Conservation (phyloP, 345 rosid genomes). For the Arabidopsis thaliana region DNA sequence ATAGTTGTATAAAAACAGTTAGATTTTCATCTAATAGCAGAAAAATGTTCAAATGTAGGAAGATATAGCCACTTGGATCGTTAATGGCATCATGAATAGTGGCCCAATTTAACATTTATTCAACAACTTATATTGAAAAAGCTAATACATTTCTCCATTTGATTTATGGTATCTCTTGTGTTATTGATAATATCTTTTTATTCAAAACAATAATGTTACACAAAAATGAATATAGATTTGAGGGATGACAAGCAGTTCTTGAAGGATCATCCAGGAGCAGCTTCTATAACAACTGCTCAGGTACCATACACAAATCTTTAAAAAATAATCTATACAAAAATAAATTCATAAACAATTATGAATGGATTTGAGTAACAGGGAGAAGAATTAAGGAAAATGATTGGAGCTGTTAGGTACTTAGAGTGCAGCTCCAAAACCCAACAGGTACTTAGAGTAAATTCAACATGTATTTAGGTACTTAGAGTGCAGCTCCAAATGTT, state of each 20-base stretch:
- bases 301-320: slow-evolving; percentile 31
- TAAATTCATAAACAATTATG: background rate
- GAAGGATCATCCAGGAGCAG: slow-evolving; percentile 67
- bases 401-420: slow-evolving; percentile 70
- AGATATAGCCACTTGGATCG: background rate
- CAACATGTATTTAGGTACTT: background rate
- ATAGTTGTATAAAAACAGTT: background rate
- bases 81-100: background rate
- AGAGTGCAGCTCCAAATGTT: too few relatives aligned
- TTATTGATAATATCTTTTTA: background rate
- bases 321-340: too few relatives aligned
- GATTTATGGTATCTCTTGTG: background rate
- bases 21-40: background rate
- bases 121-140: too few relatives aligned
- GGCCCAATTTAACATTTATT: background rate
- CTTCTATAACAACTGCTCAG: slow-evolving; percentile 68
- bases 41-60: background rate
- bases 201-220: background rate
- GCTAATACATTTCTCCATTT: too few relatives aligned
- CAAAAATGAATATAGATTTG: slow-evolving; percentile 53
- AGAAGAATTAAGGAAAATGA: slow-evolving; percentile 73
- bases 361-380: slow-evolving; percentile 52
- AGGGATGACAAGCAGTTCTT: slow-evolving; percentile 66
- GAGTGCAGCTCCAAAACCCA: slow-evolving; percentile 92
- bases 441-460: slow-evolving; percentile 50